Evolutionary conservation across 371 early-diverging fungal species (phyloP).

Genomic region (Mucor saturninus): DNA sequence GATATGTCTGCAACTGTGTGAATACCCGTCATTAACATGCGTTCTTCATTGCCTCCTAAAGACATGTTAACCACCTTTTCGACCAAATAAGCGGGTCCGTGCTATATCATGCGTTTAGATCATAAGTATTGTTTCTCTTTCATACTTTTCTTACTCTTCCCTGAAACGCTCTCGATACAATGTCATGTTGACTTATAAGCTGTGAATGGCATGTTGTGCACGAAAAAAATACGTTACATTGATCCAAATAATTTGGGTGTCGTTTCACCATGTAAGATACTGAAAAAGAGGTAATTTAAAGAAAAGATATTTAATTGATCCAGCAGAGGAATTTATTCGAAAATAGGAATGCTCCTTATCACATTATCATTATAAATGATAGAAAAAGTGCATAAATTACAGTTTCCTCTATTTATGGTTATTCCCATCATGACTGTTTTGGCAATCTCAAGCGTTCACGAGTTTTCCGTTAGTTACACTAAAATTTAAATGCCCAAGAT

Average conservation of each 20-base stretch:
- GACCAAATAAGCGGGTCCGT: slow-evolving; percentile 73
- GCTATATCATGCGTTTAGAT: slow-evolving; percentile 54
- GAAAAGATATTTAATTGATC: background rate
- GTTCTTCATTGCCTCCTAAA: slow-evolving; percentile 66
- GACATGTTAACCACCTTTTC: slow-evolving; percentile 64
- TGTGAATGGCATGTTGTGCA: slow-evolving; percentile 68
- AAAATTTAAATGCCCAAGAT: too few species aligned
- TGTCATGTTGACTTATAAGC: slow-evolving; percentile 59
- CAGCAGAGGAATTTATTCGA: background rate
- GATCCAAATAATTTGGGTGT: slow-evolving; percentile 46
- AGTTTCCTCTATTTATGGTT: too few species aligned
- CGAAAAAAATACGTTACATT: slow-evolving; percentile 54
- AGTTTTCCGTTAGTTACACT: too few species aligned
- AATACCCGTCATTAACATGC: slow-evolving; percentile 78
- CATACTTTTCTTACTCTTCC: slow-evolving; percentile 21
- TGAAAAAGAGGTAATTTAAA: background rate
- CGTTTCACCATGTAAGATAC: slow-evolving; percentile 12
- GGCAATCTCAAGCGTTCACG: too few species aligned
- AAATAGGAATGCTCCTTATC: too few species aligned
- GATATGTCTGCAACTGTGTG: slow-evolving; percentile 80
- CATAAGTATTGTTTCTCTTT: background rate
- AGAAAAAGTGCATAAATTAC: too few species aligned
- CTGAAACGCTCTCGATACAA: slow-evolving; percentile 63
- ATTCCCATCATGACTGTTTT: too few species aligned
- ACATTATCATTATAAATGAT: too few species aligned